phyloP scores from a whole-genome alignment of 2,329 filamentous ascomycete genomes.

The Pestalotiopsis sp. region DNA sequence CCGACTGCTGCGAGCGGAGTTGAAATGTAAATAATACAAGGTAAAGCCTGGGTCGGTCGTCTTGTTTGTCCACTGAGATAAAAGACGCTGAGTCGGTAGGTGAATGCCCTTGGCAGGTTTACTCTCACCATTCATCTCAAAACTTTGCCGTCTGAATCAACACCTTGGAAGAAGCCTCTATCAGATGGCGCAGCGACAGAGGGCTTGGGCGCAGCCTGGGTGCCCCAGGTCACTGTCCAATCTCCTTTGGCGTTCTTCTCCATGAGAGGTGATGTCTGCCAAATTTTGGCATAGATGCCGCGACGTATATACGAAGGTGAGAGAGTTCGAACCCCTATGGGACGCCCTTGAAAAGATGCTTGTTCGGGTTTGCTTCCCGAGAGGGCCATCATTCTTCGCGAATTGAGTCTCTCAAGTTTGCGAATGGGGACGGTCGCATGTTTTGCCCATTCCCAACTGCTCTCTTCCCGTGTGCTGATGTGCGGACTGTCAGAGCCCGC shows the following conservation, averaged over 20 bases:
- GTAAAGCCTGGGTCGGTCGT: too few species aligned
- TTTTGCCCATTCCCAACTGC: conserved; percentile 45
- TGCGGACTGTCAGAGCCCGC: neutral
- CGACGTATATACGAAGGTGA: conserved; percentile 48
- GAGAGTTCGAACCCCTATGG: conserved; percentile 36
- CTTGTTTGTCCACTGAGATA: too few species aligned
- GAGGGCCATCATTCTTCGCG: conserved; percentile 37
- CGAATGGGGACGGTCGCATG: conserved; percentile 43
- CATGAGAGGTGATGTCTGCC: conserved; percentile 37
- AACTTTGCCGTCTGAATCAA: conserved; percentile 34
- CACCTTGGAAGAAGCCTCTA: conserved; percentile 51
- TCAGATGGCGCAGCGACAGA: conserved; percentile 36
- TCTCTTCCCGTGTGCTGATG: neutral
- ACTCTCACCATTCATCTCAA: neutral
- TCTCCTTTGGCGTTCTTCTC: conserved; percentile 31
- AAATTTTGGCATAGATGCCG: conserved; percentile 41
- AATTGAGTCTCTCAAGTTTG: conserved; percentile 39
- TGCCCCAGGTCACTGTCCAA: conserved; percentile 48
- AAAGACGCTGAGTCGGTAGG: too few species aligned
- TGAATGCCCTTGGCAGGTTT: too few species aligned
- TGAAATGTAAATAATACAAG: too few species aligned
- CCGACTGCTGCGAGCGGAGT: too few species aligned
- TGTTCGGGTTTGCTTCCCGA: conserved; percentile 41
- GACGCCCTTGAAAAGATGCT: conserved; percentile 32
- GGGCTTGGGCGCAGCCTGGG: conserved; percentile 31